phyloP scores from a whole-genome alignment of 176 grass and related monocot genomes.

The Carex scoparia region DNA sequence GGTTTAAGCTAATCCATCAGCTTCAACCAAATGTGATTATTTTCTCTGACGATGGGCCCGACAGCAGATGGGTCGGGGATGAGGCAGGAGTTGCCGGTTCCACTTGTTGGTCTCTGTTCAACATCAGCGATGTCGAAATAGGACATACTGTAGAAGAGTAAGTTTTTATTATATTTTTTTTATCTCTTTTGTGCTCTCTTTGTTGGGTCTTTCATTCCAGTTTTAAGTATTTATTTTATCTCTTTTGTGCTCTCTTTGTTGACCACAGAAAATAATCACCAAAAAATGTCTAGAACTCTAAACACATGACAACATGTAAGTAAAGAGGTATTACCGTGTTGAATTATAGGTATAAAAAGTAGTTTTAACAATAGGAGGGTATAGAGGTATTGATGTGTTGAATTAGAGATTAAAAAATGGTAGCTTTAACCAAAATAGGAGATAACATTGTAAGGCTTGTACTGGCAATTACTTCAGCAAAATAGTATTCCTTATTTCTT shows the following conservation, averaged over 20 bases:
- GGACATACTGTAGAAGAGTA: conserved; percentile 52
- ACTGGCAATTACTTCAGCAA: neutral
- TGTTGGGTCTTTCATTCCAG: neutral
- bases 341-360: neutral
- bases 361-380: neutral
- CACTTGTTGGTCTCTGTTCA: conserved; percentile 88
- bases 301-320: neutral
- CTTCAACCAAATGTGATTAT: conserved; percentile 62
- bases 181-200: neutral
- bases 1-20: conserved; percentile 92
- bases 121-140: conserved; percentile 61
- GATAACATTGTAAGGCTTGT: neutral
- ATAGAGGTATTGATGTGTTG: neutral
- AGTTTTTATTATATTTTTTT: conserved; percentile 12
- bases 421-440: neutral
- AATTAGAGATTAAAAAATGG: neutral
- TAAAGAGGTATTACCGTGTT: neutral
- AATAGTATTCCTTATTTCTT: neutral
- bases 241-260: neutral
- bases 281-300: neutral
- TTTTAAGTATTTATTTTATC: neutral
- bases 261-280: neutral
- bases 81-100: conserved; percentile 52
- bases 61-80: conserved; percentile 82
- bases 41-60: conserved; percentile 88